These are phyloP conservation scores for Lachnellula willkommii DNA, from an alignment of 2,329 filamentous ascomycete species.

Conservation along the genomic window DNA sequence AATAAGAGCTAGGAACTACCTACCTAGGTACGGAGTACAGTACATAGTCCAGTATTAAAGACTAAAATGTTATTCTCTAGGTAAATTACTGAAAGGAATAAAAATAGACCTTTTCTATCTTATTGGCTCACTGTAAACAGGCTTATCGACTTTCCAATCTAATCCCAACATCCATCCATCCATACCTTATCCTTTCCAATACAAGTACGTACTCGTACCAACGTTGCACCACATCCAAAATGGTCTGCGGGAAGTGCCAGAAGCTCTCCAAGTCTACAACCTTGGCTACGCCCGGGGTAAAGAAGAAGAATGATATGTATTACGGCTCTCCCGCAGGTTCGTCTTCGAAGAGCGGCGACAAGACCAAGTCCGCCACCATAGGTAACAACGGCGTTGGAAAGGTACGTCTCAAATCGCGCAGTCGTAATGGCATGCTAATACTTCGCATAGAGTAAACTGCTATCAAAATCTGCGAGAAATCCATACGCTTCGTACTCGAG, in stretches of 20 bases:
- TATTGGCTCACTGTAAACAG: too few species aligned
- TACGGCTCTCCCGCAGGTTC: conserved; percentile 47
- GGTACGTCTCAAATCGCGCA: conserved; percentile 34
- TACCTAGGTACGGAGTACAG: too few species aligned
- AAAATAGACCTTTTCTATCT: too few species aligned
- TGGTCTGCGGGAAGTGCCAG: conserved; percentile 62
- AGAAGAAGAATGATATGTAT: conserved; percentile 63
- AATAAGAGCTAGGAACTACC: too few species aligned
- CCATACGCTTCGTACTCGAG: conserved; percentile 60
- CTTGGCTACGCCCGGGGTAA: conserved; percentile 59
- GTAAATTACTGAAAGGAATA: too few species aligned
- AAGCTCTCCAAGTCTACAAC: conserved; percentile 55
- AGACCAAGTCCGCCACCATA: conserved; percentile 46
- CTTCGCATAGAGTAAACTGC: conserved; percentile 52
- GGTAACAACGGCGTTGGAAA: conserved; percentile 56
- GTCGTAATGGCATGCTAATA: not conserved
- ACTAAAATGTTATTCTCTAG: too few species aligned
- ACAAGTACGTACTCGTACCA: conserved; percentile 2
- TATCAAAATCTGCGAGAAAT: conserved; percentile 60
- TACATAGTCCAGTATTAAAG: too few species aligned
- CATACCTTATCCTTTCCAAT: not conserved
- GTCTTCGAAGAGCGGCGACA: conserved; percentile 36
- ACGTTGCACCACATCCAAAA: conserved; percentile 32
- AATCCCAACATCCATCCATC: not conserved
- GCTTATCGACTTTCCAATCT: not conserved